Percentiles rank a stretch among this genome's conserved stretches.
phyloP scores from a whole-genome alignment of 768 basidiomycete species.

The Basidioascus undulatus region DNA sequence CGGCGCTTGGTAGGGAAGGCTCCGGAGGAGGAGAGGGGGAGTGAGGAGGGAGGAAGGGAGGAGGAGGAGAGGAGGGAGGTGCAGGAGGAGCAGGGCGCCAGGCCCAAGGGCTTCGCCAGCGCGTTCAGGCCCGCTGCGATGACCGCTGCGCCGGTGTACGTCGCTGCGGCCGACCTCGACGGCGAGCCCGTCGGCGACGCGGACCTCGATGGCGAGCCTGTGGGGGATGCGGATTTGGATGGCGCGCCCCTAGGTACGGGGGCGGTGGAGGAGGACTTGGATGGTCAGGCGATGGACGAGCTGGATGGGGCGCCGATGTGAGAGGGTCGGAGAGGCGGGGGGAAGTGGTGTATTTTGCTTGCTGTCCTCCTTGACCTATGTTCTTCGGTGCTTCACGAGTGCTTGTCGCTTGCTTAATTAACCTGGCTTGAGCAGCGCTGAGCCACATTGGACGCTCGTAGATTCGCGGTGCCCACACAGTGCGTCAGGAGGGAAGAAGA shows the following conservation, averaged over 20 bases:
- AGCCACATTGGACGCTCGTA: no score
- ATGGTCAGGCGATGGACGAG: conserved; percentile 19
- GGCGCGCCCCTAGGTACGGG: no score
- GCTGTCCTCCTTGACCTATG: no score
- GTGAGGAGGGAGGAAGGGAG: conserved; percentile 10
- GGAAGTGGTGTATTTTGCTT: no score
- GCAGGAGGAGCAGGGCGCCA: conserved; percentile 17
- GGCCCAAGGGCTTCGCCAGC: conserved; percentile 6
- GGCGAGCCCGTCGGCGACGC: conserved; percentile 15
- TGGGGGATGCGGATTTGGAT: neutral
- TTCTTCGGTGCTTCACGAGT: no score
- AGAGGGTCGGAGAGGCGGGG: no score
- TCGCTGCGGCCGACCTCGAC: conserved; percentile 10
- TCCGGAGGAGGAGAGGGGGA: neutral
- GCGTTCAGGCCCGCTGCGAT: conserved; percentile 3
- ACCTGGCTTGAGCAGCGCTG: no score
- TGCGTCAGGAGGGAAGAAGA: no score
- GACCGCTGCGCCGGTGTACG: neutral
- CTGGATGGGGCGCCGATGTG: conserved; percentile 25
- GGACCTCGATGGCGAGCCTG: conserved; percentile 22
- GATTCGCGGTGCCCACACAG: no score
- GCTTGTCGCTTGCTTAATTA: no score
- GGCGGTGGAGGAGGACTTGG: conserved; percentile 10
- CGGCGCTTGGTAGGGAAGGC: neutral
- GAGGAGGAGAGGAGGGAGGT: conserved; percentile 8